phyloP scores from a whole-genome alignment of 2,329 filamentous ascomycete species.

The Canariomyces notabilis region DNA sequence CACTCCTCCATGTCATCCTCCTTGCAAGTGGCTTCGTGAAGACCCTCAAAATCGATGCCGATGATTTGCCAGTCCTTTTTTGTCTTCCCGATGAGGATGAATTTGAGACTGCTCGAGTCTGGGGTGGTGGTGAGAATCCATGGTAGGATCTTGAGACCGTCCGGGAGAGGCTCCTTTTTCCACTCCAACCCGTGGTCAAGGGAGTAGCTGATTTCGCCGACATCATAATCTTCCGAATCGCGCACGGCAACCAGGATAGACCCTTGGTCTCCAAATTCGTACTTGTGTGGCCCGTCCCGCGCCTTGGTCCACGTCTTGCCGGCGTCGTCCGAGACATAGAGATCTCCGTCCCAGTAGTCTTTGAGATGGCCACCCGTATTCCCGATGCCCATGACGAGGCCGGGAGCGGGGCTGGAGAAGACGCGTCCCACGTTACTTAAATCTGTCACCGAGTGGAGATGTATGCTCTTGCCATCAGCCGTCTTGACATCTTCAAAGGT shows the following conservation, averaged over 20 bases:
- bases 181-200: slow-evolving; percentile 85
- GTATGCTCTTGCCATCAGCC: slow-evolving; percentile 61
- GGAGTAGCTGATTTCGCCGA: slow-evolving; percentile 65
- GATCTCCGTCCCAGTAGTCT: slow-evolving; percentile 65
- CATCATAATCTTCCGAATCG: slow-evolving; percentile 61
- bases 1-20: slow-evolving; percentile 80
- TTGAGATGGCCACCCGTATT: slow-evolving; percentile 76
- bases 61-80: slow-evolving; percentile 59
- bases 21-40: slow-evolving; percentile 75
- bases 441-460: slow-evolving; percentile 89
- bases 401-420: slow-evolving; percentile 90
- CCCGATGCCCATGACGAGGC: slow-evolving; percentile 88
- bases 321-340: slow-evolving; percentile 88
- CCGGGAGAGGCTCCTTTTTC: slow-evolving; percentile 64
- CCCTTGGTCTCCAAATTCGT: slow-evolving; percentile 92
- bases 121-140: slow-evolving; percentile 78
- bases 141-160: slow-evolving; percentile 63
- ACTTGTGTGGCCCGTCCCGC: slow-evolving; percentile 80
- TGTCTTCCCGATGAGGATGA: slow-evolving; percentile 67
- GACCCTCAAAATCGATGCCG: slow-evolving; percentile 74
- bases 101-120: slow-evolving; percentile 90
- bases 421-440: slow-evolving; percentile 76
- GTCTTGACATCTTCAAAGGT: slow-evolving; percentile 69
- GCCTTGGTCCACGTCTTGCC: slow-evolving; percentile 77
- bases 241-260: slow-evolving; percentile 79